Conservation (phyloP, 2,329 filamentous ascomycete species). For the Arthrobotrys entomopaga region DNA sequence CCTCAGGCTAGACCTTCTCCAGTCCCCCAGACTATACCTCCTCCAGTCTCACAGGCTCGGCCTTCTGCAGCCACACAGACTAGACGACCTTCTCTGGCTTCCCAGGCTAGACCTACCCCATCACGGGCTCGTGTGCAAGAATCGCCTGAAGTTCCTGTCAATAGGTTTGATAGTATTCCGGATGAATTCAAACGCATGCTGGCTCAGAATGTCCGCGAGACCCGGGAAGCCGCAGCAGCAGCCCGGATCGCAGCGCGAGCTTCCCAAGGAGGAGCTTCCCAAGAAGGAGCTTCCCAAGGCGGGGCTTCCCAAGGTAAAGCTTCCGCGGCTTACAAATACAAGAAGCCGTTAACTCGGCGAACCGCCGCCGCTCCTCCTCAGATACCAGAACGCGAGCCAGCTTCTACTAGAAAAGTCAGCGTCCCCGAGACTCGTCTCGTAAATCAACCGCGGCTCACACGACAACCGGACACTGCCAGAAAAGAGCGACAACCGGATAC, state of each 20-base stretch:
- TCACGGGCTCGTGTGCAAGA: neutral
- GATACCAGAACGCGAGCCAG: neutral
- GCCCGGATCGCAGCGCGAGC: neutral
- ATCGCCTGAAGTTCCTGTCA: neutral
- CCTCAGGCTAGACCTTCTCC: too few relatives aligned
- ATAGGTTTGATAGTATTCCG: slow-evolving; percentile 30
- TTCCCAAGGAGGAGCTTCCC: neutral
- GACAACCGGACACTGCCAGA: neutral
- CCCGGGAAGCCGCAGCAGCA: slow-evolving; percentile 8
- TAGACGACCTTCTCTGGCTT: too few relatives aligned
- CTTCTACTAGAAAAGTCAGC: too few relatives aligned
- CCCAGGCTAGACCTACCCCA: neutral
- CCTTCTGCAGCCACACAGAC: too few relatives aligned
- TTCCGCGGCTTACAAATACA: slow-evolving; percentile 27
- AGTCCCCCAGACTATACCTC: too few relatives aligned
- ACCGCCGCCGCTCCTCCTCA: slow-evolving; percentile 9
- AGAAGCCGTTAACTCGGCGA: slow-evolving; percentile 43
- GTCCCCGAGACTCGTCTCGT: neutral
- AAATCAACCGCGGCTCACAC: neutral
- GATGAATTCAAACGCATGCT: slow-evolving; percentile 24
- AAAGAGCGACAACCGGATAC: too few relatives aligned
- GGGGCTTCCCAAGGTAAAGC: neutral
- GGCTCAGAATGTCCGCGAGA: slow-evolving; percentile 20
- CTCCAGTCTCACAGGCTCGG: too few relatives aligned
- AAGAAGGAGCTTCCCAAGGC: neutral